Conservation (phyloP, 495 filamentous ascomycete species). For the Neurospora sp. region DNA sequence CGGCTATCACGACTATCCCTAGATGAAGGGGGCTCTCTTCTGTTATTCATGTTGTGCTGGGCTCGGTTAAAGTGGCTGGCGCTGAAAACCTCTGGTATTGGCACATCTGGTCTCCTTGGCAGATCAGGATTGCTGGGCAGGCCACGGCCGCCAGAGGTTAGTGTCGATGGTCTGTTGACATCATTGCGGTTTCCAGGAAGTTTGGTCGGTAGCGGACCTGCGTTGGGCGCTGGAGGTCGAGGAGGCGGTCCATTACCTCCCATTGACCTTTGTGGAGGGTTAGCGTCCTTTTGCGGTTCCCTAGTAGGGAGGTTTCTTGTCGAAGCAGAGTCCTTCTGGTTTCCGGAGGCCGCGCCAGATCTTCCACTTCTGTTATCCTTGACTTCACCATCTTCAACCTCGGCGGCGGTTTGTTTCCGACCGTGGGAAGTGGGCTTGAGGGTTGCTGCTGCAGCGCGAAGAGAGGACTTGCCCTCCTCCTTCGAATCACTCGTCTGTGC, state of each 20-base stretch:
- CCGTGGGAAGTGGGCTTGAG: conserved; percentile 32
- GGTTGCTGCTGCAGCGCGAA: conserved; percentile 33
- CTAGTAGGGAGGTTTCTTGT: conserved; percentile 7
- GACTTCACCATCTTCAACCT: conserved; percentile 74
- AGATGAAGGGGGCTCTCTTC: conserved; percentile 11
- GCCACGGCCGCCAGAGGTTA: conserved; percentile 22
- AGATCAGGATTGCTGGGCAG: conserved; percentile 31
- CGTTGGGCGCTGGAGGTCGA: conserved; percentile 6
- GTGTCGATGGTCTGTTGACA: conserved; percentile 23
- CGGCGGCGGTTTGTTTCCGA: conserved; percentile 30
- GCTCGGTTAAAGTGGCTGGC: conserved; percentile 29
- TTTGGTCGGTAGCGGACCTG: conserved; percentile 6
- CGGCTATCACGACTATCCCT: conserved; percentile 22
- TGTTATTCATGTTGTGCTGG: conserved; percentile 21
- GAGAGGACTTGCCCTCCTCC: conserved; percentile 25
- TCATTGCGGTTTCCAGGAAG: conserved; percentile 16
- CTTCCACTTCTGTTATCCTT: conserved; percentile 46
- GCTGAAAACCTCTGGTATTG: conserved; percentile 27
- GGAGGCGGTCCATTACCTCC: not conserved
- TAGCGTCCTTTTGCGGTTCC: conserved; percentile 10
- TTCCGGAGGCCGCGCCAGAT: conserved; percentile 19
- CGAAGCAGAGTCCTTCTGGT: conserved; percentile 2
- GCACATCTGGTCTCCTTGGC: conserved; percentile 36
- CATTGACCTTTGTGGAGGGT: conserved; percentile 1
- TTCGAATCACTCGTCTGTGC: conserved; percentile 29